Percentiles rank a stretch among this genome's conserved stretches.
Conservation (phyloP, 2,329 filamentous ascomycete genomes). For the Diaporthe humulicola region DNA sequence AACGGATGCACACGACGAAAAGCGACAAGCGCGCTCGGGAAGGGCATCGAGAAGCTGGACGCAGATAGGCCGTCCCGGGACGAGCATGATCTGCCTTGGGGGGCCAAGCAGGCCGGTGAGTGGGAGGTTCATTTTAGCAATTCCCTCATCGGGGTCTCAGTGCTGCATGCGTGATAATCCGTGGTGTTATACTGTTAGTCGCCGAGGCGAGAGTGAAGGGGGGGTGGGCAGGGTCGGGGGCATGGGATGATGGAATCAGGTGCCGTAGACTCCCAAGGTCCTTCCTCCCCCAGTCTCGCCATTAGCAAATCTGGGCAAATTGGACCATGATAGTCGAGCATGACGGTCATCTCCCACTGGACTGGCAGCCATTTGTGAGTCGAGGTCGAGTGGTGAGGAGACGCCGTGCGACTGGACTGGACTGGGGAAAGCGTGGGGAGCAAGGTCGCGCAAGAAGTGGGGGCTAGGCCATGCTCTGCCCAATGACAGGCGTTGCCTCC, state of each 20-base stretch:
- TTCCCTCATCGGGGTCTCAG: conserved; percentile 24
- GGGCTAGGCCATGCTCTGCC: neutral
- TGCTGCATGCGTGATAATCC: conserved; percentile 26
- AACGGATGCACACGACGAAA: conserved; percentile 32
- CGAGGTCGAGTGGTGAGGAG: conserved; percentile 19
- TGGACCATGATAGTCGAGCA: conserved; percentile 23
- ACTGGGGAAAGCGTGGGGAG: conserved; percentile 34
- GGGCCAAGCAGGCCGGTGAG: conserved; percentile 24
- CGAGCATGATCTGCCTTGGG: conserved; percentile 7
- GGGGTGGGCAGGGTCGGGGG: neutral
- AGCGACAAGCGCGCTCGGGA: conserved; percentile 32
- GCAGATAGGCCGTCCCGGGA: conserved; percentile 21
- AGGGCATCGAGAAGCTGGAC: conserved; percentile 13
- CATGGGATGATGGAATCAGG: conserved; percentile 2
- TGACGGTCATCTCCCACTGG: conserved; percentile 26
- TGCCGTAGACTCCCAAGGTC: conserved; percentile 1
- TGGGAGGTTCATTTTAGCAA: conserved; percentile 16
- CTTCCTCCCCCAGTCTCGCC: conserved; percentile 6
- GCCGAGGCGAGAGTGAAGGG: neutral
- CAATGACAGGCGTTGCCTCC: conserved; percentile 8
- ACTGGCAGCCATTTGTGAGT: conserved; percentile 9
- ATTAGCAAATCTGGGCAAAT: conserved; percentile 30
- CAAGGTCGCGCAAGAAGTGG: conserved; percentile 7
- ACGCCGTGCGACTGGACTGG: conserved; percentile 25
- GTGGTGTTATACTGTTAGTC: conserved; percentile 30